A percentile compares a stretch with the other conserved stretches of the same genome.
phyloP scores from a whole-genome alignment of 805 yeast species.

The Suhomyces kilbournensis region DNA sequence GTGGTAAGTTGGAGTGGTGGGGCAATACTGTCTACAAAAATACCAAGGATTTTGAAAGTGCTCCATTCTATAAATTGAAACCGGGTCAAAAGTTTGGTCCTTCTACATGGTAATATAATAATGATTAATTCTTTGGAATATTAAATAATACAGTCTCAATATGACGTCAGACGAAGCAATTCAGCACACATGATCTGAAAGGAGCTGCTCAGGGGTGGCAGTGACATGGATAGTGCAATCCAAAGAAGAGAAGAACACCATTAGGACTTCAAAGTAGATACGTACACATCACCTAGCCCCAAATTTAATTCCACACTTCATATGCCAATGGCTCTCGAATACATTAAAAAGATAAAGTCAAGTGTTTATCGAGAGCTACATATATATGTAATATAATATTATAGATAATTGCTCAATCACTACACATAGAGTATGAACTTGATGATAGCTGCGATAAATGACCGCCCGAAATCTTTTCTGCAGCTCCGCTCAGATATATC shows the following conservation, averaged over 20 bases:
- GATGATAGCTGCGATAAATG: background rate
- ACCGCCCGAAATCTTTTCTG: background rate
- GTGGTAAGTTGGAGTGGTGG: constrained; percentile 15
- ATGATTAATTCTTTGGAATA: background rate
- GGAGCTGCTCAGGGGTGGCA: background rate
- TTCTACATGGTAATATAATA: constrained; percentile 7
- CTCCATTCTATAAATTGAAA: constrained; percentile 9
- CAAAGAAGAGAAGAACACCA: background rate
- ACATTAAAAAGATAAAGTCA: no score
- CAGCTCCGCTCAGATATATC: background rate
- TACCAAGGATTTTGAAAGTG: constrained; percentile 11
- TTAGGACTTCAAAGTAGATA: no score
- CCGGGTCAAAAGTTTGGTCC: constrained; percentile 15
- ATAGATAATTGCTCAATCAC: no score
- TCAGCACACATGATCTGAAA: background rate
- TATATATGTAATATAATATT: no score
- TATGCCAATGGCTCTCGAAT: no score
- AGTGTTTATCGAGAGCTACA: no score
- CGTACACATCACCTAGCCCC: no score
- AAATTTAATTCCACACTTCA: no score
- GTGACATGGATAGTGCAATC: background rate
- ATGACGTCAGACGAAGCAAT: background rate
- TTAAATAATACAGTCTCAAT: background rate
- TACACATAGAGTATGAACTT: background rate
- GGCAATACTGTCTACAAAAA: constrained; percentile 14